phyloP scores from a whole-genome alignment of 2,329 filamentous ascomycete genomes.

The Exophiala mesophila region DNA sequence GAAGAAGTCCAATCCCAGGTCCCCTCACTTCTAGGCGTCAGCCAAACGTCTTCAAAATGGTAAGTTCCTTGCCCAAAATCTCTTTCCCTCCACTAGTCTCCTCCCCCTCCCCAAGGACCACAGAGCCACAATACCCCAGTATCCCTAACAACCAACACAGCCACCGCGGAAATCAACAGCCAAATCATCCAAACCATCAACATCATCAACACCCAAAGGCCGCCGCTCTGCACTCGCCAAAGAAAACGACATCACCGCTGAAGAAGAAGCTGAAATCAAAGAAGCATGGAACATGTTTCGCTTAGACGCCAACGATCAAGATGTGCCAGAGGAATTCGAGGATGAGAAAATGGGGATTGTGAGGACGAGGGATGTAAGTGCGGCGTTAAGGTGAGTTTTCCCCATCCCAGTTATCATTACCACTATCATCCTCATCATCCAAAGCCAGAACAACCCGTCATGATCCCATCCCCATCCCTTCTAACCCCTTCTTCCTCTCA shows the following conservation, averaged over 20 bases:
- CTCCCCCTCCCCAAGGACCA: too few species aligned
- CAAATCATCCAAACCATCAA: background rate
- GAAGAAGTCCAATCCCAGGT: too few species aligned
- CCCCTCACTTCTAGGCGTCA: too few species aligned
- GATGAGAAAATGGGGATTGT: slow-evolving; percentile 70
- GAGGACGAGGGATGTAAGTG: slow-evolving; percentile 62
- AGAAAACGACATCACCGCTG: slow-evolving; percentile 77
- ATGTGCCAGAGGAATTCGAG: slow-evolving; percentile 52
- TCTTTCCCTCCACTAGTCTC: too few species aligned
- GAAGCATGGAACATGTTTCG: slow-evolving; percentile 85
- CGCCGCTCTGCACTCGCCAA: slow-evolving; percentile 85
- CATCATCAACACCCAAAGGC: slow-evolving; percentile 34
- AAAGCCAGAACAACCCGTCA: too few species aligned
- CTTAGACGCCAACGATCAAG: slow-evolving; percentile 24
- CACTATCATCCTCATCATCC: too few species aligned
- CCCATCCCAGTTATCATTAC: too few species aligned
- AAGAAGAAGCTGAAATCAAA: slow-evolving; percentile 83
- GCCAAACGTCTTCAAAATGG: too few species aligned
- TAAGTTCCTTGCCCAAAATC: too few species aligned
- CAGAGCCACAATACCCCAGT: too few species aligned
- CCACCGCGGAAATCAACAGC: slow-evolving; percentile 28
- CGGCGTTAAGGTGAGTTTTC: slow-evolving; percentile 68
- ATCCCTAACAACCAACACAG: background rate
- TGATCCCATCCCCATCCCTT: too few species aligned
- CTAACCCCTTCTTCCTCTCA: too few species aligned